phyloP scores from a whole-genome alignment of 2,329 filamentous ascomycete species.

The Rutstroemia sp. region DNA sequence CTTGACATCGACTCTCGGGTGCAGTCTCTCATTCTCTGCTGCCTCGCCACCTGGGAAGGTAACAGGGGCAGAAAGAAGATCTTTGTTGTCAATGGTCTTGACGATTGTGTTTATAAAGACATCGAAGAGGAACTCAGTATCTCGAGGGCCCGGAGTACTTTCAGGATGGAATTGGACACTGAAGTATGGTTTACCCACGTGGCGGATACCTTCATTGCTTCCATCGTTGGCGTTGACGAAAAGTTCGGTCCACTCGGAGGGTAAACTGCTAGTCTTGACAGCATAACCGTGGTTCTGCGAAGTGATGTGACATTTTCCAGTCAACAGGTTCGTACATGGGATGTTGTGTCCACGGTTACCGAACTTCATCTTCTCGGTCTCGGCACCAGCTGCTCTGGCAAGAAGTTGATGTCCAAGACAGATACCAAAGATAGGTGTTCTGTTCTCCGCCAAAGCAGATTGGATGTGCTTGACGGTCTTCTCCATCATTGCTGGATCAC shows the following conservation, averaged over 20 bases:
- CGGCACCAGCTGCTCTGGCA: slow-evolving; percentile 77
- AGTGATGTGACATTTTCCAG: slow-evolving; percentile 96
- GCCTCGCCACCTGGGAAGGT: slow-evolving; percentile 79
- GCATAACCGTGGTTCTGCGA: slow-evolving; percentile 98
- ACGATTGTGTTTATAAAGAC: slow-evolving; percentile 86
- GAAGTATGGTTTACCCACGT: slow-evolving; percentile 81
- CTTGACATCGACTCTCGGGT: slow-evolving; percentile 84
- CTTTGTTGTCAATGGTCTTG: slow-evolving; percentile 59
- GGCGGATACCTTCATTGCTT: slow-evolving; percentile 96
- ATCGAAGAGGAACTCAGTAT: slow-evolving; percentile 95
- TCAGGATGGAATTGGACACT: slow-evolving; percentile 99
- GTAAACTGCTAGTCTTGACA: slow-evolving; percentile 72
- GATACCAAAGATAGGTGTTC: slow-evolving; percentile 89
- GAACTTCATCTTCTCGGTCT: slow-evolving; percentile 95
- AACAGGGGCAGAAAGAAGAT: slow-evolving; percentile 65
- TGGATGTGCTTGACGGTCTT: slow-evolving; percentile 74
- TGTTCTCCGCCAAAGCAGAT: slow-evolving; percentile 67
- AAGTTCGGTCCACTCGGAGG: slow-evolving; percentile 79
- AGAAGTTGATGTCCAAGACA: slow-evolving; percentile 93
- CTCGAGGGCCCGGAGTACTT: slow-evolving; percentile 87
- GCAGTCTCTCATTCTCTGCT: slow-evolving; percentile 67
- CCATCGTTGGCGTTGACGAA: slow-evolving; percentile 98
- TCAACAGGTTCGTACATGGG: slow-evolving; percentile 90
- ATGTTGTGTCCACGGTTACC: slow-evolving; percentile 99
- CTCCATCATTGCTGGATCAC: slow-evolving; percentile 82